phyloP scores from a whole-genome alignment of 1,284 basidiomycete species.

The Ceratobasidium sp. region DNA sequence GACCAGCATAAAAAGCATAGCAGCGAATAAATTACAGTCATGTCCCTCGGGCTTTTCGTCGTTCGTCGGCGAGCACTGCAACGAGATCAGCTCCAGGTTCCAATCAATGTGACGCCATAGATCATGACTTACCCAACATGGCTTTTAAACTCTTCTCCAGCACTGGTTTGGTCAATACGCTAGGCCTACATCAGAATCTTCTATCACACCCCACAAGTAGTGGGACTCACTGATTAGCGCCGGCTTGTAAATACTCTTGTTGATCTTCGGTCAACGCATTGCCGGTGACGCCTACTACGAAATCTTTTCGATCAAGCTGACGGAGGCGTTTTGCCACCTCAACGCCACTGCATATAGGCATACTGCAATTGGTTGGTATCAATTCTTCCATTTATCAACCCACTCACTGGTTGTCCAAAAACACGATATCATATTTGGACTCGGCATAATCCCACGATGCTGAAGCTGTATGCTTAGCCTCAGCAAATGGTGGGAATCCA shows the following conservation, averaged over 20 bases:
- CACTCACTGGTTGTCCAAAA: conserved; percentile 34
- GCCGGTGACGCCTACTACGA: conserved; percentile 44
- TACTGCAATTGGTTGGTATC: conserved; percentile 35
- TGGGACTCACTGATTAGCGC: conserved; percentile 36
- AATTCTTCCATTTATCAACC: neutral
- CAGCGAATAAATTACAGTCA: conserved; percentile 25
- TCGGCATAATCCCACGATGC: neutral
- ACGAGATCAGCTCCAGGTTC: neutral
- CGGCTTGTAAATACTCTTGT: conserved; percentile 39
- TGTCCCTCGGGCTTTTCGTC: conserved; percentile 44
- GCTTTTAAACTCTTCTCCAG: conserved; percentile 63
- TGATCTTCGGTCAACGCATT: conserved; percentile 43
- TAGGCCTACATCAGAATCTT: conserved; percentile 42
- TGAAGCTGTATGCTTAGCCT: neutral
- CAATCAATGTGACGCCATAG: neutral
- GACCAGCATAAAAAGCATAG: neutral
- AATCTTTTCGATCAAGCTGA: conserved; percentile 39
- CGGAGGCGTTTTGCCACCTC: conserved; percentile 40
- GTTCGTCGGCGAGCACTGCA: conserved; percentile 58
- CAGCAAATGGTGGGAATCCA: conserved; percentile 9
- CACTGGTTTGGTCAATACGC: conserved; percentile 72
- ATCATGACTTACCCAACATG: conserved; percentile 50
- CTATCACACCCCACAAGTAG: neutral
- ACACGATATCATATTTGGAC: conserved; percentile 26
- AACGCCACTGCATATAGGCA: conserved; percentile 44